Evolutionary conservation across 2,329 filamentous ascomycete species (phyloP).

Genomic region (Clarireedia hainanense): DNA sequence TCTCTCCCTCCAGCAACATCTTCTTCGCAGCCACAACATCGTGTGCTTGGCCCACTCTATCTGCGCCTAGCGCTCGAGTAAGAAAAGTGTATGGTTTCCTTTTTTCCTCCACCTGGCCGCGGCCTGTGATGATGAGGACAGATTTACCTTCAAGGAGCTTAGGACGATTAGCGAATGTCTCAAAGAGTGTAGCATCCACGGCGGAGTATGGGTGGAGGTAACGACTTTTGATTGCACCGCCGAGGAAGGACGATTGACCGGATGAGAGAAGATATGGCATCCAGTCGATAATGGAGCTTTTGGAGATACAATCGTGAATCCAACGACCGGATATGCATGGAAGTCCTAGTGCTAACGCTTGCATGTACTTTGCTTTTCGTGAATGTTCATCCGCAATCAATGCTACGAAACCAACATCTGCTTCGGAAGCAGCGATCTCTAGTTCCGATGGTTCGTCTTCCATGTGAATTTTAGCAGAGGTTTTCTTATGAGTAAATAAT

Average conservation of each 20-base stretch:
- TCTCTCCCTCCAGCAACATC: slow-evolving; percentile 44
- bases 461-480: slow-evolving; percentile 9
- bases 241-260: slow-evolving; percentile 69
- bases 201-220: slow-evolving; percentile 55
- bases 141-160: slow-evolving; percentile 56
- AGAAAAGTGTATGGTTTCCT: slow-evolving; percentile 74
- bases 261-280: slow-evolving; percentile 76
- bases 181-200: slow-evolving; percentile 43
- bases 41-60: slow-evolving; percentile 53
- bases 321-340: slow-evolving; percentile 80
- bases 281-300: slow-evolving; percentile 61
- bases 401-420: slow-evolving; percentile 66
- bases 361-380: slow-evolving; percentile 85
- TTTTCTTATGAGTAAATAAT: slow-evolving; percentile 50
- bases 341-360: slow-evolving; percentile 81
- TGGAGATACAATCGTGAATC: slow-evolving; percentile 64
- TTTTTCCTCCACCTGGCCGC: slow-evolving; percentile 52
- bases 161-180: slow-evolving; percentile 51
- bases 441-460: slow-evolving; percentile 33
- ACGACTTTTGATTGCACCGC: slow-evolving; percentile 70
- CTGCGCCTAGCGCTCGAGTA: slow-evolving; percentile 68
- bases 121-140: slow-evolving; percentile 65
- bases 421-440: slow-evolving; percentile 44
- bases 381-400: slow-evolving; percentile 82
- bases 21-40: slow-evolving; percentile 58